phyloP scores from a whole-genome alignment of 2,329 filamentous ascomycete genomes.

The Ceratocystis diversiconidia region DNA sequence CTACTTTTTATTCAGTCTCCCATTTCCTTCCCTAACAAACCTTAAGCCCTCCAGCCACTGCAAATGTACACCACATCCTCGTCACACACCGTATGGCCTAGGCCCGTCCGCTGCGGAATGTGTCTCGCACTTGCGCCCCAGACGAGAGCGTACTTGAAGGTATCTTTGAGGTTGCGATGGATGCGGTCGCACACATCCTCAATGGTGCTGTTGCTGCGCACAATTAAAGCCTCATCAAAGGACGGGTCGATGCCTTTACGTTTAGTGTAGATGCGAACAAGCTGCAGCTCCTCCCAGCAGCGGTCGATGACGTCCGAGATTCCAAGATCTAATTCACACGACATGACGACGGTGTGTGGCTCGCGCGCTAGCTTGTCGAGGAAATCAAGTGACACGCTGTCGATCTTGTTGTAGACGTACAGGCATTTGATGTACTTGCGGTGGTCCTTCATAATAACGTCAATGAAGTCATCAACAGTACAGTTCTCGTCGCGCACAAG shows the following conservation, averaged over 20 bases:
- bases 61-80: conserved; percentile 57
- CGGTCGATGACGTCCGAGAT: conserved; percentile 86
- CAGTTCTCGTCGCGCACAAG: conserved; percentile 87
- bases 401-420: conserved; percentile 99
- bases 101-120: conserved; percentile 80
- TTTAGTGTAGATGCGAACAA: conserved; percentile 94
- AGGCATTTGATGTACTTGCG: conserved; percentile 89
- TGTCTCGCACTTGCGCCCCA: conserved; percentile 96
- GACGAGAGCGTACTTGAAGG: conserved; percentile 95
- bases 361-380: conserved; percentile 84
- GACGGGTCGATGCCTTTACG: conserved; percentile 81
- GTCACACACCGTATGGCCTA: conserved; percentile 63
- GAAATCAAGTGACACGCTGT: conserved; percentile 84
- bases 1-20: neutral
- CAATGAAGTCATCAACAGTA: conserved; percentile 96
- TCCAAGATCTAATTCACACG: conserved; percentile 86
- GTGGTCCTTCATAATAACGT: conserved; percentile 98
- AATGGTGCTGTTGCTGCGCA: conserved; percentile 72
- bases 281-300: conserved; percentile 81
- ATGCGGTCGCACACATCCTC: conserved; percentile 96
- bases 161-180: conserved; percentile 88
- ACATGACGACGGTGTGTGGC: conserved; percentile 91
- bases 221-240: conserved; percentile 85
- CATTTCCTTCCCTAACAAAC: neutral
- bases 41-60: conserved; percentile 47